These are phyloP conservation scores for Sporothrix globosa DNA, from an alignment of 2,329 filamentous ascomycete species.

Conservation along the genomic window DNA sequence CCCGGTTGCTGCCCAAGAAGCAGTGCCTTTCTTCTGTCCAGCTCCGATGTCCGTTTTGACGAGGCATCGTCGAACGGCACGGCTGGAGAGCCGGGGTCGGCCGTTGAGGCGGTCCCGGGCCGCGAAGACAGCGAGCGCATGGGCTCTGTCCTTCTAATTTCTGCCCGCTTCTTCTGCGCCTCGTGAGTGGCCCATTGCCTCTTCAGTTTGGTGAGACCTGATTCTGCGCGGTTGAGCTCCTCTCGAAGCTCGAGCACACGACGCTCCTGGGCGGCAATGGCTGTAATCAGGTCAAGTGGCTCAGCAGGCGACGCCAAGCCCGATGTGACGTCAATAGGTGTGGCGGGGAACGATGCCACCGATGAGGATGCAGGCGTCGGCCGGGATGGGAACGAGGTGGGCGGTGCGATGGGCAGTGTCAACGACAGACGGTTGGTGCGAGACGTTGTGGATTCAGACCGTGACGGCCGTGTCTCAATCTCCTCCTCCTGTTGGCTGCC, in stretches of 20 bases:
- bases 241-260: constrained; percentile 88
- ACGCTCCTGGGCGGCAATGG: constrained; percentile 89
- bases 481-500: constrained; percentile 43
- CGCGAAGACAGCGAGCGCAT: constrained; percentile 51
- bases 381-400: constrained; percentile 56
- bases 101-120: constrained; percentile 23
- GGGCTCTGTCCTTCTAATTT: constrained; percentile 66
- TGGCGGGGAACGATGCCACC: constrained; percentile 52
- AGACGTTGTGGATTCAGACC: constrained; percentile 58
- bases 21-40: constrained; percentile 73
- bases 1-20: constrained; percentile 53
- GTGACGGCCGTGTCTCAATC: constrained; percentile 51
- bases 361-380: constrained; percentile 54
- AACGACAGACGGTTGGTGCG: constrained; percentile 63
- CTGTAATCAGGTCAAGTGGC: constrained; percentile 74
- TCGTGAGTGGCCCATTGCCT: constrained; percentile 81
- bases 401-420: constrained; percentile 63
- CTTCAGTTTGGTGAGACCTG: constrained; percentile 75
- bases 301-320: constrained; percentile 54
- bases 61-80: constrained; percentile 35
- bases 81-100: constrained; percentile 9
- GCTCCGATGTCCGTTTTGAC: constrained; percentile 58
- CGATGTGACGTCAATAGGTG: constrained; percentile 52
- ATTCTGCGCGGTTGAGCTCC: constrained; percentile 81
- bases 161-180: constrained; percentile 71